phyloP scores from a whole-genome alignment of 2,329 filamentous ascomycete species.

The Calonectria pauciramosa region DNA sequence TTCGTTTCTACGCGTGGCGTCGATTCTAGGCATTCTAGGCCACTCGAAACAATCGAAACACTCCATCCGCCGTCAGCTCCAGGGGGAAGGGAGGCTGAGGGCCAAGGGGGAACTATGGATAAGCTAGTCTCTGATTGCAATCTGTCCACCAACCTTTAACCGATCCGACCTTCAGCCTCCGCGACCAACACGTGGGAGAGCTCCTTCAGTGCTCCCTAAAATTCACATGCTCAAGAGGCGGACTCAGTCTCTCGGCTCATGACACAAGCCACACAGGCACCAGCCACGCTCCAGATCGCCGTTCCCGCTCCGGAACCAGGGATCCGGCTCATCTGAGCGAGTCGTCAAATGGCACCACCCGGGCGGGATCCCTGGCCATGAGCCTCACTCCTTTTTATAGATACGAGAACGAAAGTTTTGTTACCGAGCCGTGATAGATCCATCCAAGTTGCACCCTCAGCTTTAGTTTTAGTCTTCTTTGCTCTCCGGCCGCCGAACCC shows the following conservation, averaged over 20 bases:
- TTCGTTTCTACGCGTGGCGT: constrained; percentile 32
- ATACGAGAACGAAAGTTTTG: background rate
- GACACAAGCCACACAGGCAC: constrained; percentile 9
- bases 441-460: background rate
- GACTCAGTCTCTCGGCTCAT: background rate
- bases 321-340: constrained; percentile 14
- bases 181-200: background rate
- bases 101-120: background rate
- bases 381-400: constrained; percentile 3
- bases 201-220: background rate
- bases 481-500: background rate
- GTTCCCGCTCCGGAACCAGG: constrained; percentile 18
- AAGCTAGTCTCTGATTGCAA: background rate
- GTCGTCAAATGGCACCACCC: constrained; percentile 11
- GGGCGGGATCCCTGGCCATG: background rate
- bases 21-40: constrained; percentile 37
- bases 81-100: constrained; percentile 25
- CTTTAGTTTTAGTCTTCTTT: background rate
- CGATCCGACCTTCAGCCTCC: background rate
- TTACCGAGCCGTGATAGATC: no score
- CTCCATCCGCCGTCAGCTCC: constrained; percentile 37
- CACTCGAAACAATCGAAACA: constrained; percentile 38
- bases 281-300: constrained; percentile 19
- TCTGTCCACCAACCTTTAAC: background rate
- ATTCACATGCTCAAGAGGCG: background rate